Percentiles rank a stretch among this genome's conserved stretches.
Evolutionary conservation across 2,329 filamentous ascomycete genomes (phyloP).

Genomic region (Colletotrichum sp.): DNA sequence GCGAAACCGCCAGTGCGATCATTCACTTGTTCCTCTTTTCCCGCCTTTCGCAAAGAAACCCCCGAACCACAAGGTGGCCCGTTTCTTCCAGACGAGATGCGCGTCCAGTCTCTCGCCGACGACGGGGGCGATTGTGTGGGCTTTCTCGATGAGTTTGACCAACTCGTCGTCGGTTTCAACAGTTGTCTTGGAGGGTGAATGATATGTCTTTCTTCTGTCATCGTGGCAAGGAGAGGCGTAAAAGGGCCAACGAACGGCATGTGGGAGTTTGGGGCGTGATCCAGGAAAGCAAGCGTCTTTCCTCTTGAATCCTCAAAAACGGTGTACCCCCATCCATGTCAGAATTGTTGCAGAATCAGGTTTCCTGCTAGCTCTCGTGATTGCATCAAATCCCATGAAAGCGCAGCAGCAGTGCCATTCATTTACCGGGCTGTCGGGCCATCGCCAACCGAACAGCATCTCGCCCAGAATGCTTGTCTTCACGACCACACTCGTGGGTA

Average conservation of each 20-base stretch:
- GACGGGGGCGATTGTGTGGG: accelerated
- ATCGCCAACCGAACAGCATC: background rate
- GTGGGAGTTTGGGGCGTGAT: background rate
- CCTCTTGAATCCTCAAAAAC: accelerated
- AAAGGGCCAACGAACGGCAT: accelerated
- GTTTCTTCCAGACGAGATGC: too few species aligned
- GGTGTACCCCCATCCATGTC: too few species aligned
- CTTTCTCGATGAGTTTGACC: accelerated
- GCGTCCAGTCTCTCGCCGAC: background rate
- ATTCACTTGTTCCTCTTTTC: too few species aligned
- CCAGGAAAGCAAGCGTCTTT: background rate
- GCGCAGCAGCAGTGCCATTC: background rate
- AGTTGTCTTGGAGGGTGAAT: background rate
- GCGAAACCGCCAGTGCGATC: background rate
- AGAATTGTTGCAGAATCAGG: background rate
- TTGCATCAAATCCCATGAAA: background rate
- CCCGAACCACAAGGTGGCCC: too few species aligned
- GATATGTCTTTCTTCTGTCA: background rate
- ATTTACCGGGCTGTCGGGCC: background rate
- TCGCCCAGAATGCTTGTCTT: background rate
- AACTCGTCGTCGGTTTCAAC: background rate
- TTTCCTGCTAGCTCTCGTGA: accelerated
- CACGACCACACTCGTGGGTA: background rate
- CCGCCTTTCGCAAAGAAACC: too few species aligned
- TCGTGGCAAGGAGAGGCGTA: accelerated